A percentile compares a stretch with the other conserved stretches of the same genome.
Conservation (phyloP, 768 basidiomycete species). For the Galerina marginata region DNA sequence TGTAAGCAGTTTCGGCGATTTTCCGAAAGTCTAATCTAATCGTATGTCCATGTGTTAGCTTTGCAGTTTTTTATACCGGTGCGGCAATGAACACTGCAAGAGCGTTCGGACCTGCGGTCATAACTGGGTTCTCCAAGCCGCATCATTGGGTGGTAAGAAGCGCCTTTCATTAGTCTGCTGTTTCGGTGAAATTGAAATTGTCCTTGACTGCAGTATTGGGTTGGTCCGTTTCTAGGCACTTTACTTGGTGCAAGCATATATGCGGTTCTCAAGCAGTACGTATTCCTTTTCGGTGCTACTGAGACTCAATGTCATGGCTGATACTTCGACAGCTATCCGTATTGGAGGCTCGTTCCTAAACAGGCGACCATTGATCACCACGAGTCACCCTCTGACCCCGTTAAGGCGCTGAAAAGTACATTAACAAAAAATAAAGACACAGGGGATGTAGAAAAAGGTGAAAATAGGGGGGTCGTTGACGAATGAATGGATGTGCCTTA, state of each 20-base stretch:
- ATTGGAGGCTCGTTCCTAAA: conserved; percentile 56
- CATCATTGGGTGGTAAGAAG: conserved; percentile 66
- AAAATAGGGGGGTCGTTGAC: too few relatives aligned
- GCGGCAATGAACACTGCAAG: conserved; percentile 74
- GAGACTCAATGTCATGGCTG: neutral
- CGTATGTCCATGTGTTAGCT: conserved; percentile 40
- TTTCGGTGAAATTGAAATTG: neutral
- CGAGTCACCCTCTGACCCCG: conserved; percentile 47
- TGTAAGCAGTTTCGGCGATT: conserved; percentile 43
- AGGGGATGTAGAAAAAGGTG: neutral
- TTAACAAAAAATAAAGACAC: neutral
- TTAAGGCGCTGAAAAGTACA: conserved; percentile 13
- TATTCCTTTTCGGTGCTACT: conserved; percentile 3
- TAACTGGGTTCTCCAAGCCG: conserved; percentile 58
- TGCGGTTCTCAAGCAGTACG: conserved; percentile 54
- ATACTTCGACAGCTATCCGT: conserved; percentile 43
- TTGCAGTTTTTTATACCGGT: conserved; percentile 66
- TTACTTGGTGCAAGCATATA: conserved; percentile 66
- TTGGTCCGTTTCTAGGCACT: conserved; percentile 72
- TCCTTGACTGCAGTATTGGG: conserved; percentile 57
- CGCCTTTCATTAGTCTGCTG: neutral
- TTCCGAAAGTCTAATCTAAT: neutral
- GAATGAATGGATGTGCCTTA: too few relatives aligned
- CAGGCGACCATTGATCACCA: conserved; percentile 45
- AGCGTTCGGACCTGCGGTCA: conserved; percentile 71